These are phyloP conservation scores for Nakaseomyces sp. DNA, from an alignment of 1,139 yeast species.

Conservation along the genomic window DNA sequence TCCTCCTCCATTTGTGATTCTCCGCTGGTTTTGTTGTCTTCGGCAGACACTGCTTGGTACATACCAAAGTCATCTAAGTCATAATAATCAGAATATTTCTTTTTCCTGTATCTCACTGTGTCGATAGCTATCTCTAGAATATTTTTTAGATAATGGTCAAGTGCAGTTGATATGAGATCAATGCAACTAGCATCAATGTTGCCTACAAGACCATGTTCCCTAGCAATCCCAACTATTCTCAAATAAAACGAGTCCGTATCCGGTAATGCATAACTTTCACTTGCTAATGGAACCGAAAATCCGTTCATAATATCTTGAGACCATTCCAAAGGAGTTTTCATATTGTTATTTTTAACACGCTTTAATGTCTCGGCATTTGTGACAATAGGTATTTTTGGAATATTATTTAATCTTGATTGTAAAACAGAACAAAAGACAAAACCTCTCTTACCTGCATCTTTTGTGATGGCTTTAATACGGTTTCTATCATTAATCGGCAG, in stretches of 20 bases:
- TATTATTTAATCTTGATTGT: slow-evolving; percentile 71
- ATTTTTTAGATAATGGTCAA: slow-evolving; percentile 69
- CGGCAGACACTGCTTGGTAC: slow-evolving; percentile 21
- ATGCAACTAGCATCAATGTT: slow-evolving; percentile 63
- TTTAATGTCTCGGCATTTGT: slow-evolving; percentile 38
- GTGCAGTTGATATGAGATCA: slow-evolving; percentile 68
- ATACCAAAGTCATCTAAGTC: slow-evolving; percentile 31
- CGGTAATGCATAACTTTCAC: slow-evolving; percentile 75
- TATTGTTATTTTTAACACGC: slow-evolving; percentile 33
- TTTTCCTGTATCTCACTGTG: slow-evolving; percentile 51
- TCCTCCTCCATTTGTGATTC: slow-evolving; percentile 1
- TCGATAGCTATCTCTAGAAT: slow-evolving; percentile 71
- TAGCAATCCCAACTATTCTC: slow-evolving; percentile 71
- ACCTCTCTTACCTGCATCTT: slow-evolving; percentile 72
- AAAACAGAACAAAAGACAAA: slow-evolving; percentile 69
- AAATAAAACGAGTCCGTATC: slow-evolving; percentile 63
- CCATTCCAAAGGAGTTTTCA: slow-evolving; percentile 65
- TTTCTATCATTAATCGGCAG: slow-evolving; percentile 78
- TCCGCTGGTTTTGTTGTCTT: slow-evolving; percentile 3
- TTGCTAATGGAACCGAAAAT: slow-evolving; percentile 72
- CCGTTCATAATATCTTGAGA: slow-evolving; percentile 89
- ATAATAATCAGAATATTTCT: slow-evolving; percentile 42
- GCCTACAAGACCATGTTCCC: slow-evolving; percentile 90
- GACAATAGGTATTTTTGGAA: slow-evolving; percentile 83
- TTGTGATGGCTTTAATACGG: slow-evolving; percentile 72